Conservation (phyloP, 441 rosid species). For the Pelargonium cotyledonis region DNA sequence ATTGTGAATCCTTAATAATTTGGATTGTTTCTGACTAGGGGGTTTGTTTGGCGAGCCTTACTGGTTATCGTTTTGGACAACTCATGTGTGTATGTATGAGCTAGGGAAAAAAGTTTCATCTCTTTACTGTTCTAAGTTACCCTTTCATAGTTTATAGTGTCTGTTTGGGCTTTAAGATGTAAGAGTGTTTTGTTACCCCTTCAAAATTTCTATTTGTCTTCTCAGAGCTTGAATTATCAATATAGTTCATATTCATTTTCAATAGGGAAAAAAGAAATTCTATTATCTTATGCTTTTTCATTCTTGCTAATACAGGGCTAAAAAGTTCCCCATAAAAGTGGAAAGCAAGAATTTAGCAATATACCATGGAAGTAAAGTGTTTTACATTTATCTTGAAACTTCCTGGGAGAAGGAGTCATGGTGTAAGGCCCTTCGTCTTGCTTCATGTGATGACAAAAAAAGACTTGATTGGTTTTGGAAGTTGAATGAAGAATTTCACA, state of each 20-base stretch:
- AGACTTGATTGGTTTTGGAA: slow-evolving; percentile 50
- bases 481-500: slow-evolving; percentile 50
- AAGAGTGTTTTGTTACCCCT: background rate
- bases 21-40: background rate
- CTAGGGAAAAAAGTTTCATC: background rate
- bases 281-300: slow-evolving; percentile 2
- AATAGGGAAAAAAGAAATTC: background rate
- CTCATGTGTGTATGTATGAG: background rate
- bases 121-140: background rate
- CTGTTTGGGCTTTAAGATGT: background rate
- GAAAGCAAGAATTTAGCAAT: slow-evolving; percentile 56
- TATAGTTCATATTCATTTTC: background rate
- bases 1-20: background rate
- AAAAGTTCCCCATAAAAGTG: slow-evolving; percentile 73
- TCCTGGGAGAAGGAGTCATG: slow-evolving; percentile 99
- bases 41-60: background rate
- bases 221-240: background rate
- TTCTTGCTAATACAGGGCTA: slow-evolving; percentile 51
- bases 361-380: slow-evolving; percentile 49
- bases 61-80: background rate
- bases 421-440: slow-evolving; percentile 96
- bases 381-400: slow-evolving; percentile 80
- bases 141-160: background rate
- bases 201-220: background rate
- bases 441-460: slow-evolving; percentile 57